Base-by-base conservation (phyloP, 768 basidiomycete species). In the Udeniomyces megalosporus region DNA sequence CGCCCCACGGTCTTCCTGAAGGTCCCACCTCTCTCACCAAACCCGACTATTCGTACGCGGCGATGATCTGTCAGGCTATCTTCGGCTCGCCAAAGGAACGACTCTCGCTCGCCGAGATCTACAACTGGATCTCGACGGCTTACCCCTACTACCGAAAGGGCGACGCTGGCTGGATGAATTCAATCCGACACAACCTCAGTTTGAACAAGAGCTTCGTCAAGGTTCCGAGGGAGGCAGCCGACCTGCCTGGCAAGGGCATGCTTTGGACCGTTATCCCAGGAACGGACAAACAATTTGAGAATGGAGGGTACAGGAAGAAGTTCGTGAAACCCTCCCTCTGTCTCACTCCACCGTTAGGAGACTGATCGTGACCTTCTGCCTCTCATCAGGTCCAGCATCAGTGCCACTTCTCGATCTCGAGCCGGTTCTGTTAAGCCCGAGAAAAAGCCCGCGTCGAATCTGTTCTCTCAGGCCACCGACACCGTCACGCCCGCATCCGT, bases 11-110 rank as follows among this genome's bases (percentile, higher is more conserved):
- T 58, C 54, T 95, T 0, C 92, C 92, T 0, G 80, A 84, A 3
- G 88, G 89, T 29, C 88, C 89, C 2, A 88, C 91, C 70, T 82
- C 84, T 14, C 75, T 76, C 42, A 78, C 78, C 58, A 88, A 91
- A 71, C 95, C 95, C 0, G 82, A 85, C 52, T 81, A 82, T 44
- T 91, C 91, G 2, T 97, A 97, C 69, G 92, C 95, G 4, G 92
- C 91, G 2, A 81, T 97, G 51, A 90, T 97, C 66, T 93, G 93
- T 1, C 91, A 93, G 69, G 92, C 93, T 15, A 83, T 99, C 64
- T 77, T 93, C 66, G 85, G 88, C 29, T 88, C 87, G 3, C 79
- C 82, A 1, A 81, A 84, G 31, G 85, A 86, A 68, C 83, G 86
- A 57, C 82, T 96, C 56, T 89, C 89, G 2, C 78, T 97, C 28